Evolutionary conservation across 2,329 filamentous ascomycete species (phyloP).

Genomic region (Ophiocordyceps australis): DNA sequence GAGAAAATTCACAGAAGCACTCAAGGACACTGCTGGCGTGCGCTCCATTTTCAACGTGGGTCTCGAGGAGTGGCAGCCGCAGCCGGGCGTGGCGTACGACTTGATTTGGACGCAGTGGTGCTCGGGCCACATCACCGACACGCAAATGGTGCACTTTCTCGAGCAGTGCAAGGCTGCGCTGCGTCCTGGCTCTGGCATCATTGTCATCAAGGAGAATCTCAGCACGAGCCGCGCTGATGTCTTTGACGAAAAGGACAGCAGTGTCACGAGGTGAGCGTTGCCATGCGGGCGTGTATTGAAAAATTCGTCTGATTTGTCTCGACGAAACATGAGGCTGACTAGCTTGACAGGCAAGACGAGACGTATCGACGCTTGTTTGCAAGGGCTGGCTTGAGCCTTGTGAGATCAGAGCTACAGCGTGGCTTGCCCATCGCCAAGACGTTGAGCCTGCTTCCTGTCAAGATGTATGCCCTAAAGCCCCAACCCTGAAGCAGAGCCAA

Average conservation of each 20-base stretch:
- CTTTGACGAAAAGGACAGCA: constrained; percentile 60
- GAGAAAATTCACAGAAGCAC: constrained; percentile 52
- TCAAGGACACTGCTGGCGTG: constrained; percentile 39
- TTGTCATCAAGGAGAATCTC: constrained; percentile 49
- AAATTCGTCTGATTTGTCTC: too few species aligned
- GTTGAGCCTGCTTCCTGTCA: not conserved
- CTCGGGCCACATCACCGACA: constrained; percentile 62
- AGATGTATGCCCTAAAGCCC: not conserved
- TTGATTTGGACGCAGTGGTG: constrained; percentile 90
- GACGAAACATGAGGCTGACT: not conserved
- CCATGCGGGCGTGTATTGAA: too few species aligned
- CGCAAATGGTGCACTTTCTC: constrained; percentile 51
- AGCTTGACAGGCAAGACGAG: not conserved
- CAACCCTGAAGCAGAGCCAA: not conserved
- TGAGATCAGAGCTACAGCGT: not conserved
- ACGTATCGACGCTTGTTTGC: not conserved
- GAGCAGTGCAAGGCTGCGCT: constrained; percentile 31
- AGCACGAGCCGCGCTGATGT: constrained; percentile 39
- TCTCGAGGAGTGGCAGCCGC: constrained; percentile 49
- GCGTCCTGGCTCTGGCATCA: constrained; percentile 10
- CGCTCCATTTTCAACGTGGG: constrained; percentile 52
- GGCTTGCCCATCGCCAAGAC: not conserved
- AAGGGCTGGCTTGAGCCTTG: not conserved
- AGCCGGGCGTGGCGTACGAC: constrained; percentile 40
- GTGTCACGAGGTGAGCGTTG: constrained; percentile 44